Base-by-base conservation (phyloP, 192 early-diverging fungal genomes). In the Podila clonocystis region DNA sequence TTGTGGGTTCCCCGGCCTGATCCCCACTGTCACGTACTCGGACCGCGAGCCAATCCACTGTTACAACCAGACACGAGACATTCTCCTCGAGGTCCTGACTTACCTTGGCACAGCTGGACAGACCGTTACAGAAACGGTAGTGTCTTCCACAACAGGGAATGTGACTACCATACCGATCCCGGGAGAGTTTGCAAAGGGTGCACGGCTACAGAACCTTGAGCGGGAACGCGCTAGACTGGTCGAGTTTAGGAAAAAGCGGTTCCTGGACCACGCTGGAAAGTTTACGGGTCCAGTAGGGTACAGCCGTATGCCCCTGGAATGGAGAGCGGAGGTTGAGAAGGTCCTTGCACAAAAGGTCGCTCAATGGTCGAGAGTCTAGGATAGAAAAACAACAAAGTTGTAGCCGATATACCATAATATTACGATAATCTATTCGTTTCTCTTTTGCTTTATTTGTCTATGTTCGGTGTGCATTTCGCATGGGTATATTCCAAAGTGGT, bases 271-370 rank as follows among this genome's bases (percentile, higher is more conserved):
- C 2, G 52, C 52, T 24, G 52, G 24, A 24, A 12, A 12, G 8
- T 55, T 55, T 55, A 0, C 52, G 0, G 24, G 24, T 8, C 22
- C 22, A 2, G n/a, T 24, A 0, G 52, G 52, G n/a, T 55, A 55
- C 22, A 55, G 52, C 24, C 52, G 52, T 55, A 55, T 55, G 52
- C 52, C 52, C 9, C n/a, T 55, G 22, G 52, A 55, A 17, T 55
- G 52, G 52, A 20, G 52, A 22, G 24, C 52, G 9, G 52, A 55
- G 52, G 52, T 55, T n/a, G 52, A 55, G n/a, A 55, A 55, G 52
- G 52, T 55, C 52, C 24, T 55, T 9, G 52, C 52, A 55, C 52
- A 55, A 24, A 55, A 55, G 24, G 52, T 55, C 4, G 9, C 24
- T 24, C n/a, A 55, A 26, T 55, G 52, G 52, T 55, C 52, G 22